phyloP scores from a whole-genome alignment of 169 alveolate genomes.

The Cryptosporidium ubiquitum region DNA sequence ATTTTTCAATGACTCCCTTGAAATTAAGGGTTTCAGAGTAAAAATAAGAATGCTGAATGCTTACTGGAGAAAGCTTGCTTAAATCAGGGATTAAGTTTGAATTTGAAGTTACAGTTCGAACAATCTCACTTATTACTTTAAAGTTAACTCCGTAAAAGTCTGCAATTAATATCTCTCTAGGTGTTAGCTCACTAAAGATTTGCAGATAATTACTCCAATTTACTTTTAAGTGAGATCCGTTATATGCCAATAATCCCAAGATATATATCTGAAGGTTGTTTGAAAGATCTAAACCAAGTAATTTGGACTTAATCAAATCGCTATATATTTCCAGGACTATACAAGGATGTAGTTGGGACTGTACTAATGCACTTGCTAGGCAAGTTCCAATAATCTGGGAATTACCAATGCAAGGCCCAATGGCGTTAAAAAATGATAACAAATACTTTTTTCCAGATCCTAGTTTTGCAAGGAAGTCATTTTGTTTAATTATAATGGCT shows the following conservation, averaged over 20 bases:
- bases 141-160: constrained; percentile 34
- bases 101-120: not conserved
- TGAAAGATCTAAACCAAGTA: constrained; percentile 32
- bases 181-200: constrained; percentile 12
- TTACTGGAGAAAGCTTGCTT: constrained; percentile 27
- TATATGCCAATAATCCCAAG: constrained; percentile 1
- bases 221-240: not conserved
- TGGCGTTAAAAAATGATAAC: not conserved
- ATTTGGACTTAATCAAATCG: constrained; percentile 25
- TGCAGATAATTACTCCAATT: constrained; percentile 47
- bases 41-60: constrained; percentile 41
- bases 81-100: constrained; percentile 10
- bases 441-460: constrained; percentile 44
- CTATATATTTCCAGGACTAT: constrained; percentile 40
- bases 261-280: constrained; percentile 25
- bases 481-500: constrained; percentile 9
- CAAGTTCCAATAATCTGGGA: constrained; percentile 1
- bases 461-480: constrained; percentile 5
- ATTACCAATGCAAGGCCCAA: not conserved
- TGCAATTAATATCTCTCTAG: constrained; percentile 35
- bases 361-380: constrained; percentile 12
- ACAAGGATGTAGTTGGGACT: constrained; percentile 8
- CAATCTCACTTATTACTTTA: constrained; percentile 6
- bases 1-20: constrained; percentile 57
- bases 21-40: constrained; percentile 1